Base-by-base conservation (phyloP, 2,329 filamentous ascomycete genomes). In the Ceratocystis huliohia region DNA sequence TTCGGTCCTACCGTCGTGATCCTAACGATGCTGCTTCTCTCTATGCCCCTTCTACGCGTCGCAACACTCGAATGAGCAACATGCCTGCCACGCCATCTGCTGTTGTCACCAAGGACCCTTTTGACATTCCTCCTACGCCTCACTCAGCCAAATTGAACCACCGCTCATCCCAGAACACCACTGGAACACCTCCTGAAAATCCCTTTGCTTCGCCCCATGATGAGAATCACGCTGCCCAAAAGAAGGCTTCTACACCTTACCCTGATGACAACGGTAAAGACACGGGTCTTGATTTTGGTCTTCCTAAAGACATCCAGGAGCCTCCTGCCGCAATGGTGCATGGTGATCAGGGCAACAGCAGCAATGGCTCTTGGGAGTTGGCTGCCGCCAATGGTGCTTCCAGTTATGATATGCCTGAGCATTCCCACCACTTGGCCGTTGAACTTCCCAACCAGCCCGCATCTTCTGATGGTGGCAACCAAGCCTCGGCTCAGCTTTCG, bases 1-100 rank as follows among this genome's bases (percentile, higher is more conserved):
- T 85, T 69, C 78, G 80, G 63, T 85, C 84, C 5, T 77, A 79
- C 70, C 76, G 73, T 72, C 76, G 72, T 37, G 72, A 72, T 37
- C 28, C 48, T 46, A 73, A 75, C 68, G 77, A 80, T 46, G 64
- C 57, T 30, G 77, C 79, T 2, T 81, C 81, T 0, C 71, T 78
- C 53, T 79, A 80, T 72, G 80, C 78, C 20, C 75, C 74, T 64
- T 76, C 72, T 46, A 62, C 64, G n/a, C 70, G 75, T 72, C 70
- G 75, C 72, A 69, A 78, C 75, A 67, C 73, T 46, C 70, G 70
- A 17, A 63, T 76, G 66, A 80, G 79, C 69, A 82, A 81, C 0
- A 70, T 80, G 20, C 77, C 79, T 20, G 76, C 76, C 69, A 77
- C 76, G 30, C 74, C 76, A 48, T 50, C 65, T 20, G 22, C 63